Conservation (phyloP, 2,329 filamentous ascomycete species). For the Fusarium ambrosium region DNA sequence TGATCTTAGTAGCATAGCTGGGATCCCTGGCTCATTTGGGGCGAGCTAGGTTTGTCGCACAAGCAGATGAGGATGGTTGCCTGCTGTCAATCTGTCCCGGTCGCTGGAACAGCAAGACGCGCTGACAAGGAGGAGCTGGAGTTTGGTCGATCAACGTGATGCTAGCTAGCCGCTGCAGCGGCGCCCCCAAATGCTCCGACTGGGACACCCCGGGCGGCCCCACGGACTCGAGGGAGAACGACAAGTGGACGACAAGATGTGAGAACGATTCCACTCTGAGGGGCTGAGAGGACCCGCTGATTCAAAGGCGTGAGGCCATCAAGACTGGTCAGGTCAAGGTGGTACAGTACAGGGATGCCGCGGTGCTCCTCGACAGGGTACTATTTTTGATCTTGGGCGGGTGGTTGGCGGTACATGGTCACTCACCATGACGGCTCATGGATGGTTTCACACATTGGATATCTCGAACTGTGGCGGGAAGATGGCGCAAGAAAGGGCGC, state of each 20-base stretch:
- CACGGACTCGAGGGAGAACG: slow-evolving; percentile 4
- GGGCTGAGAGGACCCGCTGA: slow-evolving; percentile 8
- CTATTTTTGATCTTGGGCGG: slow-evolving; percentile 37
- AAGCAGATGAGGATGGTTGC: background rate
- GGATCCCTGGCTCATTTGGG: slow-evolving; percentile 11
- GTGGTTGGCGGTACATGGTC: background rate
- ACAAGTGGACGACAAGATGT: background rate
- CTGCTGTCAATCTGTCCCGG: slow-evolving; percentile 6
- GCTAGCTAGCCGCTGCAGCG: slow-evolving; percentile 2
- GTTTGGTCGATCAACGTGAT: slow-evolving; percentile 7
- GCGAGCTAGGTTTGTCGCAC: slow-evolving; percentile 1
- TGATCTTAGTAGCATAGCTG: slow-evolving; percentile 17
- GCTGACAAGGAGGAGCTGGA: background rate
- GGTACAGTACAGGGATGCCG: slow-evolving; percentile 18
- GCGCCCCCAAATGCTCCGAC: slow-evolving; percentile 6
- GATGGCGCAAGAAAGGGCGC: background rate
- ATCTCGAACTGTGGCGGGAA: slow-evolving; percentile 9
- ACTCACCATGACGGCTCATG: background rate
- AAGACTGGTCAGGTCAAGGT: slow-evolving; percentile 18
- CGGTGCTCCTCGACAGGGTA: slow-evolving; percentile 20
- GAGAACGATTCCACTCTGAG: background rate
- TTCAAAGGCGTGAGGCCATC: slow-evolving; percentile 20
- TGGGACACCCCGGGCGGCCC: background rate
- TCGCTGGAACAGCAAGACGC: slow-evolving; percentile 1
- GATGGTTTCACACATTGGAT: background rate